phyloP scores from a whole-genome alignment of 805 yeast species.

The Wickerhamiella sergipiensis region DNA sequence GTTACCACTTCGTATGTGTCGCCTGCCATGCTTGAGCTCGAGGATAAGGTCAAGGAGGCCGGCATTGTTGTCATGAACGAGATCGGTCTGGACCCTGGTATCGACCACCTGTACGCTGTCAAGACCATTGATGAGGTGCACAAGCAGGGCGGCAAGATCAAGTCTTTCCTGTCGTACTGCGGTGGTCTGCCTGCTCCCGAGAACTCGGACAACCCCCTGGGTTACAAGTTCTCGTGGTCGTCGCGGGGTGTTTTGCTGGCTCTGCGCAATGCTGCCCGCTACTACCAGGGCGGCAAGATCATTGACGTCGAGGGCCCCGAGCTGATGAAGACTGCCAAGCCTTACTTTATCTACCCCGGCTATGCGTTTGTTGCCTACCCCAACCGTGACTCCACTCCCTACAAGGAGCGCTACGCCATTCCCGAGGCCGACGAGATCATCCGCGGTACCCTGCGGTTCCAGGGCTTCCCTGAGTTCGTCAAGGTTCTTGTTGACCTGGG shows the following conservation, averaged over 20 bases:
- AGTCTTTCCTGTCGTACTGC: slow-evolving; percentile 88
- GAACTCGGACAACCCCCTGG: slow-evolving; percentile 92
- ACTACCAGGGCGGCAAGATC: slow-evolving; percentile 73
- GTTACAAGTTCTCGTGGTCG: slow-evolving; percentile 98
- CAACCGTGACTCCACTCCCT: slow-evolving; percentile 92
- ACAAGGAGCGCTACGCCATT: slow-evolving; percentile 79
- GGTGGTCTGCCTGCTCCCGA: slow-evolving; percentile 99
- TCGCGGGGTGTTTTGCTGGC: slow-evolving; percentile 96
- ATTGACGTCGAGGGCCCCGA: slow-evolving; percentile 76
- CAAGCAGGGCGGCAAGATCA: slow-evolving; percentile 78
- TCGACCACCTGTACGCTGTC: slow-evolving; percentile 96
- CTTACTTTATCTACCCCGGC: slow-evolving; percentile 92
- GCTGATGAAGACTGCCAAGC: slow-evolving; percentile 87
- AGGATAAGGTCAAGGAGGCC: slow-evolving; percentile 74
- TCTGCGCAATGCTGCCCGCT: slow-evolving; percentile 82
- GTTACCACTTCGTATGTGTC: slow-evolving; percentile 96
- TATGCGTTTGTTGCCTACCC: slow-evolving; percentile 92
- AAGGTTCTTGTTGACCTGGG: slow-evolving; percentile 92
- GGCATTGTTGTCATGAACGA: slow-evolving; percentile 98
- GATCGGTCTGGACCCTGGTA: slow-evolving; percentile 97
- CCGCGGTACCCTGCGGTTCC: slow-evolving; percentile 95
- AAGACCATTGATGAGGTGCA: slow-evolving; percentile 97
- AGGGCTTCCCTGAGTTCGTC: slow-evolving; percentile 97
- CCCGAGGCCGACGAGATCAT: slow-evolving; percentile 96
- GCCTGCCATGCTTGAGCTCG: slow-evolving; percentile 77